A percentile compares a stretch with the other conserved stretches of the same genome.
These are phyloP conservation scores for Phytopythium vexans DNA, from an alignment of 352 stramenopile genomes.

Conservation along the genomic window DNA sequence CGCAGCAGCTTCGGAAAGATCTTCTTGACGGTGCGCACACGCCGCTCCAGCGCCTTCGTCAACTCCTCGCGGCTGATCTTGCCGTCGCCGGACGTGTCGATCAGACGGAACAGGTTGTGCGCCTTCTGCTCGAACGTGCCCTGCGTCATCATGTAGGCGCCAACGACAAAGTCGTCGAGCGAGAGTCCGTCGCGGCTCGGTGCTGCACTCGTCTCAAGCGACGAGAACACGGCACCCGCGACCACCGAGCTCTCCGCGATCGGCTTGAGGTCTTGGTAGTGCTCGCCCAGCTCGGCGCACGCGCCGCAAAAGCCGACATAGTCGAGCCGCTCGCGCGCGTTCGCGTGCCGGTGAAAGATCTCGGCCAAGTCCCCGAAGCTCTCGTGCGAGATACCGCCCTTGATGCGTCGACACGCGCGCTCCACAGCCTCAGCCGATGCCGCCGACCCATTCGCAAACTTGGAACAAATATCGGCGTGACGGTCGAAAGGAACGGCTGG, in stretches of 20 bases:
- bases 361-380: constrained; percentile 47
- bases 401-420: constrained; percentile 24
- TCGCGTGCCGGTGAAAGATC: constrained; percentile 50
- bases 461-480: too few relatives aligned
- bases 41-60: constrained; percentile 58
- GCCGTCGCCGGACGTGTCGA: constrained; percentile 60
- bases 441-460: neutral
- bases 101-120: constrained; percentile 68
- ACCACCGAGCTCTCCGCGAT: constrained; percentile 62
- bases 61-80: constrained; percentile 81
- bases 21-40: constrained; percentile 67
- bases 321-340: constrained; percentile 50
- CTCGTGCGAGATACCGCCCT: constrained; percentile 47
- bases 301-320: constrained; percentile 62
- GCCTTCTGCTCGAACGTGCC: constrained; percentile 79
- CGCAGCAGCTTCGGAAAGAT: constrained; percentile 73
- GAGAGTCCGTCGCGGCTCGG: constrained; percentile 64
- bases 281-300: constrained; percentile 48
- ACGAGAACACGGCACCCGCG: constrained; percentile 71
- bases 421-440: neutral
- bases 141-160: constrained; percentile 80
- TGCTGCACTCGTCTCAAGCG: constrained; percentile 50
- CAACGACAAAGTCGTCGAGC: constrained; percentile 77
- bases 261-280: constrained; percentile 61
- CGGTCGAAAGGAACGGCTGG: too few relatives aligned